These are phyloP conservation scores for Westerdykella aurantiaca DNA, from an alignment of 2,329 filamentous ascomycete species.

Conservation along the genomic window DNA sequence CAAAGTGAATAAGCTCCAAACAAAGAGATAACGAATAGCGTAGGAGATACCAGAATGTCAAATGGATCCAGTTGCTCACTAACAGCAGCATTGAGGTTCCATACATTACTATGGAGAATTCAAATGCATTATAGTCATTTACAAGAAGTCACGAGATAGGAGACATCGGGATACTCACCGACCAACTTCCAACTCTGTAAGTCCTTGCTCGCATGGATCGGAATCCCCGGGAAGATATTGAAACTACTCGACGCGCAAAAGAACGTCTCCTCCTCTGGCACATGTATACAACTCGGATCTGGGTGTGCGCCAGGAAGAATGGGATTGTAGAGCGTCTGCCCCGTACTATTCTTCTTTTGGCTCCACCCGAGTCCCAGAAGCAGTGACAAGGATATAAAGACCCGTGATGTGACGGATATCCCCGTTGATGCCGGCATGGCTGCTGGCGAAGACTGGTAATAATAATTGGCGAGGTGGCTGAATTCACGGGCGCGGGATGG, in stretches of 20 bases:
- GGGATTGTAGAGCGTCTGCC: slow-evolving; percentile 35
- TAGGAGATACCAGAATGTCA: no score
- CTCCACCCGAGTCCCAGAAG: slow-evolving; percentile 3
- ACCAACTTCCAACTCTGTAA: slow-evolving; percentile 47
- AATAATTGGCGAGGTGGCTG: neutral
- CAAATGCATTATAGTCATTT: no score
- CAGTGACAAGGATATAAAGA: slow-evolving; percentile 1
- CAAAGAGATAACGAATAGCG: neutral
- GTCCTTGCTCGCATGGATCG: slow-evolving; percentile 50
- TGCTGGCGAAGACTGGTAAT: slow-evolving; percentile 3
- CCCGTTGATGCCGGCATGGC: slow-evolving; percentile 5
- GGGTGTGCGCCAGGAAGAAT: slow-evolving; percentile 49
- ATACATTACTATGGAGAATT: no score
- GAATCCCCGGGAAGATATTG: slow-evolving; percentile 49
- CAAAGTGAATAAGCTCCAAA: neutral
- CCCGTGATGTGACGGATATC: neutral
- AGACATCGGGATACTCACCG: slow-evolving; percentile 13
- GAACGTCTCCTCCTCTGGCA: slow-evolving; percentile 43
- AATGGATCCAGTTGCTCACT: no score
- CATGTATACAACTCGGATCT: slow-evolving; percentile 44
- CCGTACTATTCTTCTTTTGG: neutral
- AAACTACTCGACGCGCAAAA: slow-evolving; percentile 51
- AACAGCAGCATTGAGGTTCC: neutral
- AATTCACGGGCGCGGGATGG: no score
- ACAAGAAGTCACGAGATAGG: neutral